A percentile compares a stretch with the other conserved stretches of the same genome.
These are phyloP conservation scores for Chimonanthus salicifolius DNA, from an alignment of 164 flowering plant species.

Conservation along the genomic window DNA sequence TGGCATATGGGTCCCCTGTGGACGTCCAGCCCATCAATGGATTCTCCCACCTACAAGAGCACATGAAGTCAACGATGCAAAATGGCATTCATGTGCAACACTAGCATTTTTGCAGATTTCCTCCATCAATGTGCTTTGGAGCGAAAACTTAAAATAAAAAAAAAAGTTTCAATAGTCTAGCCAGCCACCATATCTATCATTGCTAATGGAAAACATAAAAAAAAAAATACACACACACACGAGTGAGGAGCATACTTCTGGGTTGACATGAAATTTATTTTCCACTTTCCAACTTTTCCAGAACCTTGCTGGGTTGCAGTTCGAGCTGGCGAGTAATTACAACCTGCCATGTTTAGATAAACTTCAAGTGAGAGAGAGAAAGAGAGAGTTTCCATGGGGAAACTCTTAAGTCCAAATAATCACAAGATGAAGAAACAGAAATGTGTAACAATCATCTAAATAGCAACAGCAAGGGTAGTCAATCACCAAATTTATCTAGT, in stretches of 20 bases:
- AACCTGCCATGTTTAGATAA: constrained; percentile 44
- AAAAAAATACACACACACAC: neutral
- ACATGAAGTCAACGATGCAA: neutral
- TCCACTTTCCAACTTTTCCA: constrained; percentile 95
- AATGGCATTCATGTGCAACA: neutral
- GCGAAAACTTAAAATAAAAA: too few species aligned
- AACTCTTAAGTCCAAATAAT: neutral
- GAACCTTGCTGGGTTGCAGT: constrained; percentile 96
- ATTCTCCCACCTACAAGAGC: constrained; percentile 81
- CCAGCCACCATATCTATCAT: neutral
- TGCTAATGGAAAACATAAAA: neutral
- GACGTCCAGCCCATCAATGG: constrained; percentile 99
- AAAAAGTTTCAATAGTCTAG: neutral
- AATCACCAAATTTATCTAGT: too few species aligned
- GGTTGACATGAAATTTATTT: constrained; percentile 89
- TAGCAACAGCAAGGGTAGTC: too few species aligned
- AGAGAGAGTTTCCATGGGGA: neutral
- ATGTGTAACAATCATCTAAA: too few species aligned
- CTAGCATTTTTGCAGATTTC: neutral
- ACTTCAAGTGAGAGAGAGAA: neutral
- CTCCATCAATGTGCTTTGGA: neutral
- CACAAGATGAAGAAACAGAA: too few species aligned
- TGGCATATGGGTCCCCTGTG: constrained; percentile 96
- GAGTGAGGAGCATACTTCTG: constrained; percentile 61
- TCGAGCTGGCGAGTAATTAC: constrained; percentile 91